Conservation (phyloP, 345 rosid species). For the Citrus mangshanensis region DNA sequence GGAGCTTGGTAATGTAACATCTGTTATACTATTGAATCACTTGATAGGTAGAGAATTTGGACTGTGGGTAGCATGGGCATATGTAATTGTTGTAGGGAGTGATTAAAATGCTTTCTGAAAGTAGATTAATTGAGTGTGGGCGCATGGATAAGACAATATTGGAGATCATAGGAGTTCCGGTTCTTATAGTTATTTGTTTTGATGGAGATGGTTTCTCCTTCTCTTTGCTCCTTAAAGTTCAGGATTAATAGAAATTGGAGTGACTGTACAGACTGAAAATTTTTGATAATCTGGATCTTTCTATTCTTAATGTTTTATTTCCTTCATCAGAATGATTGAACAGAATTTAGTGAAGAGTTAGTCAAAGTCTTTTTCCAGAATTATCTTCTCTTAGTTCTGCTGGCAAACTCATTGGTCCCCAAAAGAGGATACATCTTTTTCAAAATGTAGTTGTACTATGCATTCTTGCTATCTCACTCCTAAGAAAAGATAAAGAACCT, state of each 20-base stretch:
- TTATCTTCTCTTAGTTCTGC: background rate
- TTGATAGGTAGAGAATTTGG: background rate
- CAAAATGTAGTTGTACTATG: background rate
- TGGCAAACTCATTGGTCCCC: background rate
- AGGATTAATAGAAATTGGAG: background rate
- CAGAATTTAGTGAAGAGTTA: background rate
- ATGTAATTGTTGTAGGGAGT: background rate
- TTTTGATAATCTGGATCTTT: background rate
- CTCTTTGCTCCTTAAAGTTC: background rate
- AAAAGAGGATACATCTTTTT: background rate
- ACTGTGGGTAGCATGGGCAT: background rate
- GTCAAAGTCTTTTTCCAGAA: background rate
- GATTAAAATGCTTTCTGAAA: background rate
- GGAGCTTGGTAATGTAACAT: background rate
- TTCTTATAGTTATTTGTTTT: background rate
- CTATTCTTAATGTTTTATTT: background rate
- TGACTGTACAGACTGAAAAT: background rate
- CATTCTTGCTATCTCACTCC: background rate
- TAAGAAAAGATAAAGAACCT: background rate
- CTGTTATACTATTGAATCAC: background rate
- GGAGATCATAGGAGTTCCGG: background rate
- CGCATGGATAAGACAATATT: background rate
- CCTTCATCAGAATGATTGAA: background rate
- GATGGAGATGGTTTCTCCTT: background rate
- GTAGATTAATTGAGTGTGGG: background rate